phyloP scores from a whole-genome alignment of 495 filamentous ascomycete species.

The Pseudevernia furfuracea region DNA sequence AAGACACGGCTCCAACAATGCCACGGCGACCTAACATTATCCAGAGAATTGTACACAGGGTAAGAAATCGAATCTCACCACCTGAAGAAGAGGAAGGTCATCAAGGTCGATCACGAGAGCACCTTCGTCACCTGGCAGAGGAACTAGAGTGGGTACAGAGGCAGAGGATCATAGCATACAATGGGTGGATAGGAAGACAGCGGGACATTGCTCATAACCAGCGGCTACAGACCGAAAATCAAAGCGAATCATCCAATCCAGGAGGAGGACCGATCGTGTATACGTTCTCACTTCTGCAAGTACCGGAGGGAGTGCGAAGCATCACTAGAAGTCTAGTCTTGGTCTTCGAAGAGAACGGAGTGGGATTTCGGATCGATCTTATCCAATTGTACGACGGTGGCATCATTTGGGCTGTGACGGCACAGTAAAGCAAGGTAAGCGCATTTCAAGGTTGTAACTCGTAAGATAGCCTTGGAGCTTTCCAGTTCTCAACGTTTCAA shows the following conservation, averaged over 20 bases:
- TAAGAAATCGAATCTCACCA: not conserved
- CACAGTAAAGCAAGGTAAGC: not conserved
- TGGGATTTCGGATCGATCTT: not conserved
- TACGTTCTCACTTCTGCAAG: not conserved
- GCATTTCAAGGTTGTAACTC: not conserved
- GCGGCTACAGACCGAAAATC: not conserved
- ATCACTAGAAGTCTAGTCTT: not conserved
- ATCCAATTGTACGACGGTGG: not conserved
- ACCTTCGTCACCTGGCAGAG: not conserved
- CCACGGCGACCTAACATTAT: not conserved
- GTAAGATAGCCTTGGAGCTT: too few relatives aligned
- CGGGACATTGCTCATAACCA: not conserved
- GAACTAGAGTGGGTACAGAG: not conserved
- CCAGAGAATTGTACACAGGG: not conserved
- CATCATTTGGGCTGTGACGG: not conserved
- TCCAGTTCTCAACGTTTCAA: too few relatives aligned
- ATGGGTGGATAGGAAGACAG: not conserved
- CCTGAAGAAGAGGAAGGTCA: not conserved
- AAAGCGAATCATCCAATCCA: not conserved
- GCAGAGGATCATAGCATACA: not conserved
- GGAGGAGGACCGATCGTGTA: not conserved
- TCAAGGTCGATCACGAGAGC: not conserved
- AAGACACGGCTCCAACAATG: not conserved
- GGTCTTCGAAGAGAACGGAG: not conserved
- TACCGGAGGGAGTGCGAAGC: not conserved